A percentile compares a stretch with the other conserved stretches of the same genome.
Evolutionary conservation across 768 basidiomycete species (phyloP).

Genomic region (Royoungia palumana): DNA sequence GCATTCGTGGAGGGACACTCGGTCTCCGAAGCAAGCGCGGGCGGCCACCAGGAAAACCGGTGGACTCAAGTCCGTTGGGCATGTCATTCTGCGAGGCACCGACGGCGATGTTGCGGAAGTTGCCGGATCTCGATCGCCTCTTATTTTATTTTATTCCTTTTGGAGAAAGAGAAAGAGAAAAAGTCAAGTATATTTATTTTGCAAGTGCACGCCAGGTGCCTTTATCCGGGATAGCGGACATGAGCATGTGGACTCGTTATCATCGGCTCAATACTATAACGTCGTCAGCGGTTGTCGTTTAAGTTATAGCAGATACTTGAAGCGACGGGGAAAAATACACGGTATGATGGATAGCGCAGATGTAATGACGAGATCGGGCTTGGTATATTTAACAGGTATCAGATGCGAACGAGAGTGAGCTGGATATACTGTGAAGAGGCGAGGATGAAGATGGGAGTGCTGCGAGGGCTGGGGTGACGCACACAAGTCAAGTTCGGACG

Average conservation of each 20-base stretch:
- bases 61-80: background rate
- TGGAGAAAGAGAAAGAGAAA: background rate
- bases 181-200: constrained; percentile 1
- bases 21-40: background rate
- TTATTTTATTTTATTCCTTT: background rate
- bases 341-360: constrained; percentile 19
- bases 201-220: constrained; percentile 10
- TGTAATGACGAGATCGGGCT: constrained; percentile 14
- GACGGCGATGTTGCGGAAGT: constrained; percentile 20
- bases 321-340: constrained; percentile 19
- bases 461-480: background rate
- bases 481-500: constrained; percentile 37
- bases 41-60: constrained; percentile 3
- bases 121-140: constrained; percentile 20
- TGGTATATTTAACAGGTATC: constrained; percentile 24
- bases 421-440: constrained; percentile 1
- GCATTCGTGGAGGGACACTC: constrained; percentile 1
- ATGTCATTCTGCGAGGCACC: constrained; percentile 18
- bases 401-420: constrained; percentile 12
- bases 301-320: constrained; percentile 16
- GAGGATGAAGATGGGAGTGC: background rate
- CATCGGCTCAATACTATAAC: constrained; percentile 15
- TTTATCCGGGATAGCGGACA: constrained; percentile 5
- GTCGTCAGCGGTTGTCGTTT: constrained; percentile 4
- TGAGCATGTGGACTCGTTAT: constrained; percentile 13